Conservation (phyloP, 2,329 filamentous ascomycete species). For the Trichoderma harzianum region DNA sequence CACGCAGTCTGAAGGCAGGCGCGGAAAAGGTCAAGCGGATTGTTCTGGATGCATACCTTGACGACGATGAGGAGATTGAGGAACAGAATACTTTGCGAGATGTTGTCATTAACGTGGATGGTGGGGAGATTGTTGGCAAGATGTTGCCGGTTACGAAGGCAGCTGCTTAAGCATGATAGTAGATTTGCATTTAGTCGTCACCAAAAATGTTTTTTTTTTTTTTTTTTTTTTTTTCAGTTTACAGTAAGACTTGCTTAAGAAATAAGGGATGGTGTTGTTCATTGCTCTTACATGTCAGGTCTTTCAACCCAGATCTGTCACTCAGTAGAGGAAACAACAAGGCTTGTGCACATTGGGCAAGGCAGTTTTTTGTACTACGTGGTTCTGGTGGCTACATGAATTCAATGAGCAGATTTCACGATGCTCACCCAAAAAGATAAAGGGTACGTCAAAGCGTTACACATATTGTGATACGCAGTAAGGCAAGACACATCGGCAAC, state of each 20-base stretch:
- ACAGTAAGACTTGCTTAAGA: not conserved
- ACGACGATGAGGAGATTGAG: conserved; percentile 9
- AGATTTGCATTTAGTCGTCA: not conserved
- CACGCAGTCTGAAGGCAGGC: conserved; percentile 6
- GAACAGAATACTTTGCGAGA: not conserved
- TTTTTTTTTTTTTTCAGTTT: not conserved
- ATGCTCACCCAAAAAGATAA: fast-evolving
- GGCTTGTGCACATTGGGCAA: not conserved
- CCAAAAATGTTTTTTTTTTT: no score
- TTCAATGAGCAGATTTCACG: fast-evolving
- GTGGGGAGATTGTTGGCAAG: not conserved
- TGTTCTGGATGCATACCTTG: conserved; percentile 10
- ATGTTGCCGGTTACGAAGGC: not conserved
- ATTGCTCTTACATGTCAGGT: not conserved
- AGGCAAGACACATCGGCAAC: not conserved
- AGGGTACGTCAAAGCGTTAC: not conserved
- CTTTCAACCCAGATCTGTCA: not conserved
- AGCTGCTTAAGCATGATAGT: not conserved
- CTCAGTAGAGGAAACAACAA: not conserved
- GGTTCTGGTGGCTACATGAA: not conserved
- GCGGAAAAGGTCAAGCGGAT: conserved; percentile 11
- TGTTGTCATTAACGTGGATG: conserved; percentile 3
- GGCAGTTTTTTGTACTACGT: not conserved
- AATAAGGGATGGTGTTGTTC: not conserved
- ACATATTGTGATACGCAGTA: not conserved